A percentile compares a stretch with the other conserved stretches of the same genome.
Evolutionary conservation across 768 basidiomycete species (phyloP).

Genomic region (Hydnum rufescens): DNA sequence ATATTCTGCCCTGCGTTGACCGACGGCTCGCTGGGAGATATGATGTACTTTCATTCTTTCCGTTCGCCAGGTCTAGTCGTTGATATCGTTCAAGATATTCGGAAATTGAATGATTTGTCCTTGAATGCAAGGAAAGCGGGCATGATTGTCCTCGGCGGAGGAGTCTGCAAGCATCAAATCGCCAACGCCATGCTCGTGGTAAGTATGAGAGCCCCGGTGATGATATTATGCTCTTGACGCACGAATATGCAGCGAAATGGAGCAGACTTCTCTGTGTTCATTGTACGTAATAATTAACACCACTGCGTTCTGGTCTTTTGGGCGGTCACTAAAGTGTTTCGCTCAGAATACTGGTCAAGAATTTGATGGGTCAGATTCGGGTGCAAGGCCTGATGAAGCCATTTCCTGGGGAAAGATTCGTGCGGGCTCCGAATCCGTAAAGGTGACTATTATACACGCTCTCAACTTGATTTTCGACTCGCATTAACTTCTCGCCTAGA

Average conservation of each 20-base stretch:
- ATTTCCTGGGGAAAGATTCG: conserved; percentile 98
- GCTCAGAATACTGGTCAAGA: conserved; percentile 81
- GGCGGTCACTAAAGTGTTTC: not conserved
- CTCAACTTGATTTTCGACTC: not conserved
- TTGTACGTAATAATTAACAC: conserved; percentile 29
- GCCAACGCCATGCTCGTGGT: conserved; percentile 99
- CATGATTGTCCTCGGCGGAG: conserved; percentile 95
- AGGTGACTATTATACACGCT: conserved; percentile 72
- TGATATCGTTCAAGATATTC: conserved; percentile 91
- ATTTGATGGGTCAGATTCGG: conserved; percentile 97
- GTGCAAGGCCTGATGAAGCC: conserved; percentile 92
- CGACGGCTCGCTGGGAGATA: conserved; percentile 94
- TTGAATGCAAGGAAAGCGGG: conserved; percentile 82
- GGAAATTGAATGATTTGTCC: conserved; percentile 73
- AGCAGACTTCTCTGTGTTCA: conserved; percentile 92
- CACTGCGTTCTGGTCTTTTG: not conserved
- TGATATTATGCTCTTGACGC: not conserved
- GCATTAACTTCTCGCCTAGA: conserved; percentile 10
- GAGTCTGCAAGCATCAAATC: conserved; percentile 98
- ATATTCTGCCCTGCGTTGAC: conserved; percentile 97
- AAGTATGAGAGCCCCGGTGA: conserved; percentile 15
- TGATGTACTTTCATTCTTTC: conserved; percentile 99
- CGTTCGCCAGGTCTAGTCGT: conserved; percentile 62
- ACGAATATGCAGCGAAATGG: conserved; percentile 95
- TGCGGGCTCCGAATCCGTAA: conserved; percentile 31